Evolutionary conservation across 768 basidiomycete genomes (phyloP), one percentile per base, ranked within the genome.

Genomic region (Melanogaster broomeanus): DNA sequence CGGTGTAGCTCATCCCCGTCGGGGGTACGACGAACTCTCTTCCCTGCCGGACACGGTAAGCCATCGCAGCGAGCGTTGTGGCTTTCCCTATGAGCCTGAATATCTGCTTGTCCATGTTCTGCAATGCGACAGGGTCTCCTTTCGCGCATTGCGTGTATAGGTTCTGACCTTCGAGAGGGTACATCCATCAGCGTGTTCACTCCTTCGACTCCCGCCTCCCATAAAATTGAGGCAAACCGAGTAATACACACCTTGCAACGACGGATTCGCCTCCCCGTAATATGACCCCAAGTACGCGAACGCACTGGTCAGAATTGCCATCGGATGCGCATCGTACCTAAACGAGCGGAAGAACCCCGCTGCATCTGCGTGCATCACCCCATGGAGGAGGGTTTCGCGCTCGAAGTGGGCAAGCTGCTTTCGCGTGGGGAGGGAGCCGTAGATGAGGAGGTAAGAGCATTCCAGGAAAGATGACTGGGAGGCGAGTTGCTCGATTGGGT

Each of bases 31-130:
- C 90, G 61, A 96, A 95, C 43, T 89, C 84, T 51, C 93, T 80
- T 31, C 93, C 93, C 73, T 93, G 91, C 35, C 93, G 87, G 30
- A 95, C 81, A 27, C 93, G 90, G 68, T 94, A 96, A 0, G 93
- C 93, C 92, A 95, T 94, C 81, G 93, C 91, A 54, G 93, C 93
- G 35, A 95, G 75, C 0, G 91, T 93, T 6, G 88, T 92, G 9
- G 88, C 86, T 65, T 94, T 95, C 38, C 93, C 93, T 46, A 93
- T 88, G 6, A 94, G 71, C 58, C 92, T 77, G 66, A 85, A 93
- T 38, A 95, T 93, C 68, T 95, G 93, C 74, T 91, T 92, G 69
- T 95, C 93, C 87, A 96, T 90, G 41, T 82, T 75, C 24, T 78
- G 84, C 6, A 95, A 78, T 3, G 90, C 90, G 0, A 65, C 76